Percentiles rank a stretch among this genome's conserved stretches.
Conservation (phyloP, 1,139 yeast species). For the Candida pseudoviswanathii region DNA sequence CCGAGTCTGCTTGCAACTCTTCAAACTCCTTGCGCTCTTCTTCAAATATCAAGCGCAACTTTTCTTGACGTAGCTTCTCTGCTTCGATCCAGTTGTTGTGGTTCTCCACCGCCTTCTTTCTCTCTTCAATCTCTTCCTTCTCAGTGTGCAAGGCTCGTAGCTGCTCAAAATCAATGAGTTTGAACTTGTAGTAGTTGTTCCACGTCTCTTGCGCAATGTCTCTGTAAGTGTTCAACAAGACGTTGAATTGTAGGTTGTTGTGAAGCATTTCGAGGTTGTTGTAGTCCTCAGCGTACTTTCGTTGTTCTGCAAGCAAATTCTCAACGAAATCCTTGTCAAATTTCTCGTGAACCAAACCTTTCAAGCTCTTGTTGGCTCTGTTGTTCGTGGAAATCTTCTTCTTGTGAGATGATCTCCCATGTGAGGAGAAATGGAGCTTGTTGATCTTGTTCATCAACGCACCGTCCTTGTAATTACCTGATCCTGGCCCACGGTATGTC, state of each 20-base stretch:
- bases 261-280: constrained; percentile 48
- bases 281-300: constrained; percentile 38
- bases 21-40: constrained; percentile 19
- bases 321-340: constrained; percentile 38
- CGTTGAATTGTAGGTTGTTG: constrained; percentile 44
- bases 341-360: constrained; percentile 42
- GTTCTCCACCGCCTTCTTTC: constrained; percentile 8
- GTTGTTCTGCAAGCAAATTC: constrained; percentile 30
- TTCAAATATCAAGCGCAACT: constrained; percentile 15
- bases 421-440: constrained; percentile 27
- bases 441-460: constrained; percentile 45
- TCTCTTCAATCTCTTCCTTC: constrained; percentile 16
- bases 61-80: constrained; percentile 23
- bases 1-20: constrained; percentile 17
- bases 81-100: constrained; percentile 22
- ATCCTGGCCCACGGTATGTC: constrained; percentile 48
- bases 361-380: constrained; percentile 31
- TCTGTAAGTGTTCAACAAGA: constrained; percentile 44
- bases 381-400: constrained; percentile 17
- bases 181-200: constrained; percentile 42
- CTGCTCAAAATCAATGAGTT: constrained; percentile 44
- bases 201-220: constrained; percentile 44
- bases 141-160: constrained; percentile 25
- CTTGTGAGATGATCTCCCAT: constrained; percentile 19
- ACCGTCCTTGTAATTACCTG: constrained; percentile 51